Evolutionary conservation across 2,329 filamentous ascomycete genomes (phyloP).

Genomic region (Fusarium euwallaceae): DNA sequence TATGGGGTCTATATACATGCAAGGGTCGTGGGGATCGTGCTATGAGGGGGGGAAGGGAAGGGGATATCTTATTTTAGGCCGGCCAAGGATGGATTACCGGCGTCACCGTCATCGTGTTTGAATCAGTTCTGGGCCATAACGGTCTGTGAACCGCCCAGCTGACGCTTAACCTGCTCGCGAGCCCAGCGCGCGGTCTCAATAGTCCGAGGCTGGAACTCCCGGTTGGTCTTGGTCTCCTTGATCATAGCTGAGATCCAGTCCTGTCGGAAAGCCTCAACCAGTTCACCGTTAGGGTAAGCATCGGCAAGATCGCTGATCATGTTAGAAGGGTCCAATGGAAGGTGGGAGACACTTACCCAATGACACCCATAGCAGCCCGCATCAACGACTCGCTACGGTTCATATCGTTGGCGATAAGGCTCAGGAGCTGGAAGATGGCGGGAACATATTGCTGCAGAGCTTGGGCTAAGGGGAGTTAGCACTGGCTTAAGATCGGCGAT

Average conservation of each 20-base stretch:
- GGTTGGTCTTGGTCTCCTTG: constrained; percentile 90
- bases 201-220: constrained; percentile 86
- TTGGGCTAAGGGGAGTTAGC: constrained; percentile 65
- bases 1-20: constrained; percentile 56
- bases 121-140: constrained; percentile 66
- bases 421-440: constrained; percentile 88
- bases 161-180: constrained; percentile 96
- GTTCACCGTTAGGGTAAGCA: constrained; percentile 91
- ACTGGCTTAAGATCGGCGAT: constrained; percentile 32
- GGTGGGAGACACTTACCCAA: constrained; percentile 76
- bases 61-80: constrained; percentile 29
- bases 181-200: constrained; percentile 97
- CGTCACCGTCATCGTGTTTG: background rate
- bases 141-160: constrained; percentile 69
- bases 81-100: constrained; percentile 9
- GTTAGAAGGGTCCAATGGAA: constrained; percentile 25
- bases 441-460: constrained; percentile 82
- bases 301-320: constrained; percentile 86
- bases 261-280: constrained; percentile 85
- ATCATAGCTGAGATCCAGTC: constrained; percentile 93
- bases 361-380: constrained; percentile 95
- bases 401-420: constrained; percentile 81
- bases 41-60: constrained; percentile 43
- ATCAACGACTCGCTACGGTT: constrained; percentile 94
- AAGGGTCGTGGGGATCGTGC: constrained; percentile 55